phyloP scores from a whole-genome alignment of 2,329 filamentous ascomycete species.

The Leptographium galeiforme region DNA sequence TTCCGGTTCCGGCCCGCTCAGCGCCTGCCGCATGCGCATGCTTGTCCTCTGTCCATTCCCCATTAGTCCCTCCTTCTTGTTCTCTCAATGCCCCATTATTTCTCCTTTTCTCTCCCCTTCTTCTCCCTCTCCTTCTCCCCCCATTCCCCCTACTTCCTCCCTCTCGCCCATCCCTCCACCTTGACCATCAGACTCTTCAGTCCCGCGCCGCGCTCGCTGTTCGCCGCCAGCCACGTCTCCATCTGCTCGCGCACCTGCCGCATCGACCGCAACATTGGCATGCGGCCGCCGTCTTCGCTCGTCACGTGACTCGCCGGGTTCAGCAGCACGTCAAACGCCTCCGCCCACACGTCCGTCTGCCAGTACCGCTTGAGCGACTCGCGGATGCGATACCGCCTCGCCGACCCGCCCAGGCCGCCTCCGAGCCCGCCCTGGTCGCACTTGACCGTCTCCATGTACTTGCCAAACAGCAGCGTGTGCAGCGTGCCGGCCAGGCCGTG shows the following conservation, averaged over 20 bases:
- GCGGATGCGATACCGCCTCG: constrained; percentile 62
- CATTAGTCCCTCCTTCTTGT: background rate
- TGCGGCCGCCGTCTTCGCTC: constrained; percentile 40
- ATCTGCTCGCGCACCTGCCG: constrained; percentile 57
- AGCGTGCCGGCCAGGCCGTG: constrained; percentile 82
- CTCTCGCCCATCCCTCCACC: constrained; percentile 37
- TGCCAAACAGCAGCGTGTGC: constrained; percentile 82
- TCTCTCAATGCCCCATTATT: too few species aligned
- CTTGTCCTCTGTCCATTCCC: background rate
- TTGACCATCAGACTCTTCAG: constrained; percentile 58
- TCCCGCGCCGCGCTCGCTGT: constrained; percentile 68
- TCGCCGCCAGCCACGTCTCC: constrained; percentile 69
- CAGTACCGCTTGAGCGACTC: constrained; percentile 89
- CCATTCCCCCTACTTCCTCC: constrained; percentile 16
- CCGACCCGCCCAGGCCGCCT: constrained; percentile 31
- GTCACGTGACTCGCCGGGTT: constrained; percentile 59
- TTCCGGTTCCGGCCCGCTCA: too few species aligned
- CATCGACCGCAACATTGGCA: constrained; percentile 66
- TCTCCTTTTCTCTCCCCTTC: background rate
- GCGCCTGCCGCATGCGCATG: too few species aligned
- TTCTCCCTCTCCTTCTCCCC: background rate
- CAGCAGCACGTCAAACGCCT: constrained; percentile 71
- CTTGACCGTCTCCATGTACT: constrained; percentile 74
- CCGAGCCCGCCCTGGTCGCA: constrained; percentile 20
- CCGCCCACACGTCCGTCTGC: constrained; percentile 83